A percentile compares a stretch with the other conserved stretches of the same genome.
phyloP scores from a whole-genome alignment of 2,329 filamentous ascomycete species.

The Volutella citrinella region DNA sequence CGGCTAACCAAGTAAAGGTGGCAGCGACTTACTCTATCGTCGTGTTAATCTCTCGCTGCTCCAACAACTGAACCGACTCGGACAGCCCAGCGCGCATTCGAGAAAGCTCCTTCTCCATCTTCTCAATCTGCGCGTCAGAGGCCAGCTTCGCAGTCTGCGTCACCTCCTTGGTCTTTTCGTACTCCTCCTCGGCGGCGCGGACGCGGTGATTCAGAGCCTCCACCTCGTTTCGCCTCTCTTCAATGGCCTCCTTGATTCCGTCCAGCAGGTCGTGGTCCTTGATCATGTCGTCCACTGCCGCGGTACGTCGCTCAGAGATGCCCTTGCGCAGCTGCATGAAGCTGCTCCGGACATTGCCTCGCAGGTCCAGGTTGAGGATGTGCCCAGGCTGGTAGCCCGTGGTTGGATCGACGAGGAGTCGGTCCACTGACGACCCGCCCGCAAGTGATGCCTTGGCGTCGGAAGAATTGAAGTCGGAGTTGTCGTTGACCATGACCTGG shows the following conservation, averaged over 20 bases:
- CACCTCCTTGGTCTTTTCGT: conserved; percentile 86
- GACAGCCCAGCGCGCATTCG: conserved; percentile 82
- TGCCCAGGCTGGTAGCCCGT: conserved; percentile 89
- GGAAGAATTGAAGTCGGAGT: conserved; percentile 70
- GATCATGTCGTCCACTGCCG: conserved; percentile 85
- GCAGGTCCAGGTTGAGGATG: conserved; percentile 83
- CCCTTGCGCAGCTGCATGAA: conserved; percentile 81
- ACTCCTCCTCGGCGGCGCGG: conserved; percentile 85
- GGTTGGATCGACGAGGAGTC: conserved; percentile 75
- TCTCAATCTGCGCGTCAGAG: conserved; percentile 92
- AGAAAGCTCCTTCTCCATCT: conserved; percentile 97
- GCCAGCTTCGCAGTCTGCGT: conserved; percentile 84
- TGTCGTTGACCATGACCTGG: conserved; percentile 74
- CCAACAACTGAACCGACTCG: conserved; percentile 86
- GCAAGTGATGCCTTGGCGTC: conserved; percentile 46
- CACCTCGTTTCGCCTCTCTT: conserved; percentile 90
- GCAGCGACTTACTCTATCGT: conserved; percentile 75
- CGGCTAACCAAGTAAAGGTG: conserved; percentile 1
- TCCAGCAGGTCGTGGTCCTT: conserved; percentile 92
- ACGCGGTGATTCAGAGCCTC: conserved; percentile 88
- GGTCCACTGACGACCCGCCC: conserved; percentile 55
- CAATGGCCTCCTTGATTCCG: conserved; percentile 92
- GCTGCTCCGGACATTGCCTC: conserved; percentile 75
- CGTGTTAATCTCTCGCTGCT: conserved; percentile 93
- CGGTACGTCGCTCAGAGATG: conserved; percentile 82